Percentiles rank a stretch among this genome's conserved stretches.
Conservation (phyloP, 495 filamentous ascomycete genomes). For the Letharia columbiana region DNA sequence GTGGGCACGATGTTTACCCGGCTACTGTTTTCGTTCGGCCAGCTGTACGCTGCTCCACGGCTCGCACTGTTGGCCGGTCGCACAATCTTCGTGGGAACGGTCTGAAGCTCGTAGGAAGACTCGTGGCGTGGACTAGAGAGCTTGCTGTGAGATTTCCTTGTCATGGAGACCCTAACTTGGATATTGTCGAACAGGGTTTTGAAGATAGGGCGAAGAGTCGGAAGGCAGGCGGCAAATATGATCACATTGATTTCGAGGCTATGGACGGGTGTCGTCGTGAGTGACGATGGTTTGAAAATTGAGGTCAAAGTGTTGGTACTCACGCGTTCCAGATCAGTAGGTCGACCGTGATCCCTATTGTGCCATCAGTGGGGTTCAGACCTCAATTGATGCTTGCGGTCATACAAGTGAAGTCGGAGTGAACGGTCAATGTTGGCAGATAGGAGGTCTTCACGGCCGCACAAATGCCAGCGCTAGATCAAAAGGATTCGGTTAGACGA, state of each 20-base stretch:
- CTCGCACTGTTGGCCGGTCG: not conserved
- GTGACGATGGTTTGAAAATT: not conserved
- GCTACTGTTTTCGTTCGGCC: not conserved
- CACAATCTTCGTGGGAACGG: not conserved
- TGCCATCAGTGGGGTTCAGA: not conserved
- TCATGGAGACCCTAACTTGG: not conserved
- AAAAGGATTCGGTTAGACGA: not conserved
- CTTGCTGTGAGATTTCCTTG: not conserved
- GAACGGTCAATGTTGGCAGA: not conserved
- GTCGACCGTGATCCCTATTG: constrained; percentile 3
- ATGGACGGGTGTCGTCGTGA: not conserved
- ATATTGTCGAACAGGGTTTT: not conserved
- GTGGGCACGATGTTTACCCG: not conserved
- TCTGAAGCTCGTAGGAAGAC: not conserved
- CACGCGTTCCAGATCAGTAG: constrained; percentile 9
- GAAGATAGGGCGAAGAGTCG: not conserved
- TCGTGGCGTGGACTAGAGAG: not conserved
- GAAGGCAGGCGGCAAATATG: constrained; percentile 2
- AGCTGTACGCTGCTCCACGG: not conserved
- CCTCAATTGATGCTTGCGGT: not conserved
- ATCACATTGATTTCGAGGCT: constrained; percentile 6
- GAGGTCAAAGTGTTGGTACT: not conserved
- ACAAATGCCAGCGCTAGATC: constrained; percentile 10
- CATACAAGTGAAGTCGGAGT: constrained; percentile 13
- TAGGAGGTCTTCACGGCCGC: constrained; percentile 9